Conservation (phyloP, 176 grass and related monocot species). For the Panicum miliaceum region DNA sequence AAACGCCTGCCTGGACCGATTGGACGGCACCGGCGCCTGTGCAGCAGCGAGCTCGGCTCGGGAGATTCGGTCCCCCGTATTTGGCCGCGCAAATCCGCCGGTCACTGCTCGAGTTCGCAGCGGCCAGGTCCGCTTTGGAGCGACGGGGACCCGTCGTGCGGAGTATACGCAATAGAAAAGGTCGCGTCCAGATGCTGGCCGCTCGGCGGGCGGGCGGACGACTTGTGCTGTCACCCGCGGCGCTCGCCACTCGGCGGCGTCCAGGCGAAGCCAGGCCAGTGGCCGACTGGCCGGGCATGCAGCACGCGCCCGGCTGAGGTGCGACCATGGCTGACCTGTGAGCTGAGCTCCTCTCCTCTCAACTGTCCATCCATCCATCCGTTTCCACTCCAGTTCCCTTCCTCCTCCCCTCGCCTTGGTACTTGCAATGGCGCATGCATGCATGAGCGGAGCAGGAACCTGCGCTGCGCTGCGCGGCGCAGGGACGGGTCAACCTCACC, state of each 20-base stretch:
- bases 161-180: constrained; percentile 40
- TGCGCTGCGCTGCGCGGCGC: too few relatives aligned
- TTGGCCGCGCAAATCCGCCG: not conserved
- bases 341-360: not conserved
- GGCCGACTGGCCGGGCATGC: not conserved
- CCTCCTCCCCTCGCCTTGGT: constrained; percentile 9
- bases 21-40: not conserved
- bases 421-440: constrained; percentile 14
- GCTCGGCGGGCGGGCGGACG: not conserved
- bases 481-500: constrained; percentile 29
- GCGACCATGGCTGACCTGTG: too few relatives aligned
- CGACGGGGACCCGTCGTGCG: not conserved
- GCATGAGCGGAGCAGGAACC: not conserved
- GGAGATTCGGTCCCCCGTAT: not conserved
- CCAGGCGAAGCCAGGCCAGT: too few relatives aligned
- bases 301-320: not conserved
- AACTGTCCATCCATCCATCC: not conserved
- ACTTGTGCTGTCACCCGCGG: not conserved
- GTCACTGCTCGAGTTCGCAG: not conserved
- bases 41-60: too few relatives aligned
- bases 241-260: not conserved
- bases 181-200: constrained; percentile 8
- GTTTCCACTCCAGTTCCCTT: not conserved
- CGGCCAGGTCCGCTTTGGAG: not conserved
- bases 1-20: not conserved